Conservation (phyloP, 345 rosid species). For the Heritiera fomes region DNA sequence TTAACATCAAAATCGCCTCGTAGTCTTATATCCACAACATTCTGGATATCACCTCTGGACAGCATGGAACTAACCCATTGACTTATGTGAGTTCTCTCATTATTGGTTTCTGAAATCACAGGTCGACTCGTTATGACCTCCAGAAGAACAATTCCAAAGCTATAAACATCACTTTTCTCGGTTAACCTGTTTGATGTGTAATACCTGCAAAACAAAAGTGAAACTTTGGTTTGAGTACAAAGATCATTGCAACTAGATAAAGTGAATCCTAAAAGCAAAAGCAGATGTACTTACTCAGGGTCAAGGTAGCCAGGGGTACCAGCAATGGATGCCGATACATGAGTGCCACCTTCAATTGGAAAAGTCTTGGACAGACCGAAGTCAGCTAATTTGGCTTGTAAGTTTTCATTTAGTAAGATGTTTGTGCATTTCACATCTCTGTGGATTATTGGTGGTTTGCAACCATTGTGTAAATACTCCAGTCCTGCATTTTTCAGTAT, state of each 20-base stretch:
- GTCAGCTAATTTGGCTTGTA: conserved; percentile 55
- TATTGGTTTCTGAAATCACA: conserved; percentile 28
- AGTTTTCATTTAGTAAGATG: conserved; percentile 48
- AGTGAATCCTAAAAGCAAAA: too few species aligned
- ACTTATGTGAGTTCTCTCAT: conserved; percentile 36
- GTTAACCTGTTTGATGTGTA: conserved; percentile 35
- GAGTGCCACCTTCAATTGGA: conserved; percentile 33
- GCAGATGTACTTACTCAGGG: conserved; percentile 45
- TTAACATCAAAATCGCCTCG: conserved; percentile 36
- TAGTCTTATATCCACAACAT: conserved; percentile 49
- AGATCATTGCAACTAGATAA: neutral
- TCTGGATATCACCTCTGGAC: conserved; percentile 44
- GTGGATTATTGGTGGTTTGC: conserved; percentile 60
- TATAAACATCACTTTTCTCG: conserved; percentile 57
- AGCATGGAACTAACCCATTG: conserved; percentile 43
- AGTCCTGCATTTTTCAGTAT: conserved; percentile 22
- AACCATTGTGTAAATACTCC: conserved; percentile 53
- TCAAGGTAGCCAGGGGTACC: conserved; percentile 62
- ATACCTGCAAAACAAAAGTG: conserved; percentile 22
- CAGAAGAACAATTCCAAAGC: conserved; percentile 54
- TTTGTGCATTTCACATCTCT: conserved; percentile 59
- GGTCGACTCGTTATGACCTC: conserved; percentile 49
- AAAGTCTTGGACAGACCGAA: conserved; percentile 58
- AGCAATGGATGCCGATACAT: conserved; percentile 30
- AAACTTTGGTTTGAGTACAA: neutral